phyloP scores from a whole-genome alignment of 352 stramenopile species.

The Hyaloperonospora brassicae region DNA sequence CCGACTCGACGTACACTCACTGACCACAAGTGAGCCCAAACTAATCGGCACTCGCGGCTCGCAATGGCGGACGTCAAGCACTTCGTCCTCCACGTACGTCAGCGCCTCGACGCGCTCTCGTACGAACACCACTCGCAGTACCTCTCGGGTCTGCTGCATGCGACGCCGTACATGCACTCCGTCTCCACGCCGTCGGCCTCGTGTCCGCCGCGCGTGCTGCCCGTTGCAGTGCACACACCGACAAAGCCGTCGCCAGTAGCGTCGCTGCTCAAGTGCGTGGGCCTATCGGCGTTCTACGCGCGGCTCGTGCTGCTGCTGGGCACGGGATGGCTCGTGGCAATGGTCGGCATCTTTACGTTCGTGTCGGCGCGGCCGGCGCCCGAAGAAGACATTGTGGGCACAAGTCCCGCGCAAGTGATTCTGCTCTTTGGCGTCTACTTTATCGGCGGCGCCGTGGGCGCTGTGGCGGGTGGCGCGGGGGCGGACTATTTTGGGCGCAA shows the following conservation, averaged over 20 bases:
- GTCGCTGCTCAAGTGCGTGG: conserved; percentile 23
- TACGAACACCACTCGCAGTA: conserved; percentile 43
- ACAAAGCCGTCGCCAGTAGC: not conserved
- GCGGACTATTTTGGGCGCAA: conserved; percentile 54
- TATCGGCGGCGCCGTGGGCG: conserved; percentile 38
- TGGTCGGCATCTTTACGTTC: conserved; percentile 35
- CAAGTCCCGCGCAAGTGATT: conserved; percentile 23
- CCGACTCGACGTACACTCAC: no score
- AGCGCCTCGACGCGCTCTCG: conserved; percentile 45
- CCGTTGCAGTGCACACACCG: not conserved
- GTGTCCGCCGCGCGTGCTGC: not conserved
- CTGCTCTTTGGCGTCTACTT: conserved; percentile 37
- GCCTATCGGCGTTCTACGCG: conserved; percentile 44
- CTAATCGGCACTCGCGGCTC: not conserved
- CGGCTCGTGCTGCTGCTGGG: conserved; percentile 37
- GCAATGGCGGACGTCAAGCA: conserved; percentile 26
- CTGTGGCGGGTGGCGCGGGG: conserved; percentile 37
- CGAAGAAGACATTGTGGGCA: conserved; percentile 19
- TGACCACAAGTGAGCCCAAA: no score
- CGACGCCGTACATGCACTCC: conserved; percentile 15
- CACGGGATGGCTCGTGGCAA: conserved; percentile 39
- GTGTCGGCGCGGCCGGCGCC: conserved; percentile 24
- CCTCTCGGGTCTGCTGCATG: conserved; percentile 31
- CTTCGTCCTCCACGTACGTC: conserved; percentile 38
- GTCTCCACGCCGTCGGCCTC: not conserved